Conservation (phyloP, 352 stramenopile genomes). For the Globisporangium camurandrum region DNA sequence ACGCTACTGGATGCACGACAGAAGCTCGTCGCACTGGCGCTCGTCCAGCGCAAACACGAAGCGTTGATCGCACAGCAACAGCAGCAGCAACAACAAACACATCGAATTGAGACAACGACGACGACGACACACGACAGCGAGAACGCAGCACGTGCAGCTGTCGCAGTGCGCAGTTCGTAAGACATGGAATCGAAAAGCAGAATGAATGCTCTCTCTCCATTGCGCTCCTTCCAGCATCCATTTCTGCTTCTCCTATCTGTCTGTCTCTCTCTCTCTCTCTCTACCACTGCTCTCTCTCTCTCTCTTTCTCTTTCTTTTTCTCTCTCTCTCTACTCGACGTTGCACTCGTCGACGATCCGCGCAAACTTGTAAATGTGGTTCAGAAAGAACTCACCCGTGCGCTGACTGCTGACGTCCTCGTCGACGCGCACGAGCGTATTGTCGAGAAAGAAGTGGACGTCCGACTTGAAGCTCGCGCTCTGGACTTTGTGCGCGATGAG, state of each 20-base stretch:
- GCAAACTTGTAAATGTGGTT: conserved; percentile 86
- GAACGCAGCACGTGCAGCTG: too few species aligned
- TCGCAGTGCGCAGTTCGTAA: conserved; percentile 10
- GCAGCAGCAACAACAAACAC: conserved; percentile 1
- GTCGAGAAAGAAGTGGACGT: conserved; percentile 80
- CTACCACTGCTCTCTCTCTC: too few species aligned
- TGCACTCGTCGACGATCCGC: conserved; percentile 81
- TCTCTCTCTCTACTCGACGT: conserved; percentile 32
- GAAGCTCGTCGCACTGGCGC: conserved; percentile 48
- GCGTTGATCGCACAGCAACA: conserved; percentile 5
- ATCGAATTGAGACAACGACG: too few species aligned
- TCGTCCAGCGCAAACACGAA: conserved; percentile 27
- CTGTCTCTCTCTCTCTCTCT: too few species aligned
- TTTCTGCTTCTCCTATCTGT: too few species aligned
- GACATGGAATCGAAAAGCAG: background rate
- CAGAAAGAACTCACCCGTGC: conserved; percentile 86
- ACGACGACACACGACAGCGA: too few species aligned
- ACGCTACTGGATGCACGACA: conserved; percentile 50
- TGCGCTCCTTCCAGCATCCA: too few species aligned
- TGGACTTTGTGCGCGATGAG: conserved; percentile 80
- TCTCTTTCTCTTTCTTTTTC: too few species aligned
- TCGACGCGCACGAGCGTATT: conserved; percentile 79
- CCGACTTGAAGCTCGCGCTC: conserved; percentile 47
- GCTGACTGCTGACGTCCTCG: conserved; percentile 78
- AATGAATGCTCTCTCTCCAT: conserved; percentile 2